Percentiles rank a stretch among this genome's conserved stretches.
These are phyloP conservation scores for Phytopythium montanum DNA, from an alignment of 352 stramenopile genomes.

Conservation along the genomic window DNA sequence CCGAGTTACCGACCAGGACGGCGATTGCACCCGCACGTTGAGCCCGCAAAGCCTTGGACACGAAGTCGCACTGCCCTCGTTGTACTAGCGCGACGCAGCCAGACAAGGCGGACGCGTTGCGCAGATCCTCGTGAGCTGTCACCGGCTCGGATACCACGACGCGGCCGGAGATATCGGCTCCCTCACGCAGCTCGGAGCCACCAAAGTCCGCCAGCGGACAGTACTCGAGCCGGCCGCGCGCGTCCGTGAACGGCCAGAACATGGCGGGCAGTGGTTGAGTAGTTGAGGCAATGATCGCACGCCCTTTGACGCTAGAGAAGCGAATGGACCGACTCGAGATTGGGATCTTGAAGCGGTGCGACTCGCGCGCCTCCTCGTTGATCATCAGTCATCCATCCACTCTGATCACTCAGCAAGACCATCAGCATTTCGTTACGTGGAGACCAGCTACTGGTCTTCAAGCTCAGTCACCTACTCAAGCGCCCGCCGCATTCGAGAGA, in stretches of 20 bases:
- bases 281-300: background rate
- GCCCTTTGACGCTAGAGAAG: background rate
- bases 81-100: constrained; percentile 69
- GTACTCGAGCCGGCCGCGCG: constrained; percentile 53
- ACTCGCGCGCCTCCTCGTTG: too few species aligned
- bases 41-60: constrained; percentile 67
- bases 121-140: constrained; percentile 40
- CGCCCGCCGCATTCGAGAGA: background rate
- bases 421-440: too few species aligned
- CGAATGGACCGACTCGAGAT: too few species aligned
- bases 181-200: constrained; percentile 30
- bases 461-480: background rate
- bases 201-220: constrained; percentile 71
- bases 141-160: constrained; percentile 58
- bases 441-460: too few species aligned
- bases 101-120: constrained; percentile 35
- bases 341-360: too few species aligned
- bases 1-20: constrained; percentile 61
- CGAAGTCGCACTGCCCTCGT: constrained; percentile 70
- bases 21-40: constrained; percentile 66
- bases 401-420: too few species aligned
- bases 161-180: constrained; percentile 45
- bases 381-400: too few species aligned
- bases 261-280: constrained; percentile 16
- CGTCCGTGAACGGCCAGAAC: constrained; percentile 73